Evolutionary conservation across 306 rosid species (phyloP), one percentile per base, ranked within the genome.

Genomic region (Senna tora): DNA sequence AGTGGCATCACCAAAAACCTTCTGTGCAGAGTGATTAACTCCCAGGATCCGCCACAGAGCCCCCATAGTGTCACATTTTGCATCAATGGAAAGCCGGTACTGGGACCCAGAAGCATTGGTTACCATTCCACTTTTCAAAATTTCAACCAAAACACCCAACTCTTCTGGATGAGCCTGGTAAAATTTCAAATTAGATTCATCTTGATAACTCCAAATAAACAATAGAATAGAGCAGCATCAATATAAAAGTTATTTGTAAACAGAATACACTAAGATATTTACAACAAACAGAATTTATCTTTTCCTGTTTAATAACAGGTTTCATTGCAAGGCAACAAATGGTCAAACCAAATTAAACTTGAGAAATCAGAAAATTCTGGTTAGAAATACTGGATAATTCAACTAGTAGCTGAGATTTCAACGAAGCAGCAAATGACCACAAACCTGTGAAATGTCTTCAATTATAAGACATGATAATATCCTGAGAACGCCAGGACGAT

Each of bases 41-140:
- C 91, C 97, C 82, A 95, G 68, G 76, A 92, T 84, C 17, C 97
- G 93, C 96, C 96, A 92, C 67, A 95, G 69, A 70, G 88, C 78
- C 75, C 99, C 99, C 97, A 95, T 85, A 38, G 86, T 88, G 73
- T 95, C 99, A 75, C 99, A 95, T 79, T 84, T 92, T 52, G 99
- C 99, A 75, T 89, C 97, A 82, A 77, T 59, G 21, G 88, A 87
- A 78, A 95, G 96, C 67, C 77, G 88, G 78, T 82, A 92, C 66
- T 95, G 99, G 66, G 88, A 85, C 41, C 99, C 99, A 12, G 79
- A 92, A 68, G 85, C 79, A 82, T 91, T 84, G 41, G 88, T 86
- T 45, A 92, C 93, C 97, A 95, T 95, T 83, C 93, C 99, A 80
- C 99, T 89, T 84, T 95, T 95, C 60, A 95, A 85, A 83, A 87